These are phyloP conservation scores for Daldinia caldariorum DNA, from an alignment of 495 filamentous ascomycete species.

Conservation along the genomic window DNA sequence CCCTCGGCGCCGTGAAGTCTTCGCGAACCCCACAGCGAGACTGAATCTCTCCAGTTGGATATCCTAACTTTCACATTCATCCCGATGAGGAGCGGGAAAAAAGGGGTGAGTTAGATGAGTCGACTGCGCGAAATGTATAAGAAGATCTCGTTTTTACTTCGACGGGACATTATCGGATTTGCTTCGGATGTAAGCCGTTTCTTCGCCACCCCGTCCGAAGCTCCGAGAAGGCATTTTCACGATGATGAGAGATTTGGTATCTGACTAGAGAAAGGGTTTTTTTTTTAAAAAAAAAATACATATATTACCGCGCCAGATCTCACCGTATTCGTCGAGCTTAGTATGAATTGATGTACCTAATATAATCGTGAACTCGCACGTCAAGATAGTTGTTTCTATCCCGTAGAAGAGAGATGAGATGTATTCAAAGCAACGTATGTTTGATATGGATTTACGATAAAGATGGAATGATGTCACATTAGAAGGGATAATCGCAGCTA, in stretches of 20 bases:
- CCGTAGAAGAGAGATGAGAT: too few relatives aligned
- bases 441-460: too few relatives aligned
- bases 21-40: not conserved
- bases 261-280: too few relatives aligned
- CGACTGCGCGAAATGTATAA: not conserved
- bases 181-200: slow-evolving; percentile 10
- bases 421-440: too few relatives aligned
- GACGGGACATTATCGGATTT: slow-evolving; percentile 18
- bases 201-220: not conserved
- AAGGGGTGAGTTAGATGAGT: not conserved
- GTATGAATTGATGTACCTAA: not conserved
- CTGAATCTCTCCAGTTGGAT: not conserved
- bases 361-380: not conserved
- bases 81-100: not conserved
- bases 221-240: slow-evolving; percentile 8
- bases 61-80: too few relatives aligned
- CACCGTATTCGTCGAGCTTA: too few relatives aligned
- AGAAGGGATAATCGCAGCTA: too few relatives aligned
- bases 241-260: not conserved
- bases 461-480: too few relatives aligned
- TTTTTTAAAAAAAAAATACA: not conserved
- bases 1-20: slow-evolving; percentile 8
- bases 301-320: not conserved
- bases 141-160: slow-evolving; percentile 4
- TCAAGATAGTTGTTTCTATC: too few relatives aligned